These are phyloP conservation scores for Aspergillus saccharolyticus DNA, from an alignment of 495 filamentous ascomycete genomes.

Conservation along the genomic window DNA sequence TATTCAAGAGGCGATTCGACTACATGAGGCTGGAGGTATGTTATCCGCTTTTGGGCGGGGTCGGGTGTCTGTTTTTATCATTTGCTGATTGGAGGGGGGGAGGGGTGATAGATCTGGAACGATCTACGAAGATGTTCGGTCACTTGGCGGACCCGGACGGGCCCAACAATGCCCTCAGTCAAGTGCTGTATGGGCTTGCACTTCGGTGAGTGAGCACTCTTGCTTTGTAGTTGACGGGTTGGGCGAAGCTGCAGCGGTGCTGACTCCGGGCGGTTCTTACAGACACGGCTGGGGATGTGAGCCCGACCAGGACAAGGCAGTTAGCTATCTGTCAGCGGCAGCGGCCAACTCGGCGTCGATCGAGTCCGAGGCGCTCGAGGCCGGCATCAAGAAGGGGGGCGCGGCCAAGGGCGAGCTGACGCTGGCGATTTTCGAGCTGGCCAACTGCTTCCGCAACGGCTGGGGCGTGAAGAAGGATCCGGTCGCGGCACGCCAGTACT, in stretches of 20 bases:
- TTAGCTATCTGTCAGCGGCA: conserved; percentile 79
- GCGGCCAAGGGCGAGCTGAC: conserved; percentile 94
- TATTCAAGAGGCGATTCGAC: conserved; percentile 92
- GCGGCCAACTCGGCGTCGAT: conserved; percentile 87
- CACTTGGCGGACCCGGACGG: conserved; percentile 79
- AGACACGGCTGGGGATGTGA: conserved; percentile 93
- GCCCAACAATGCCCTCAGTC: conserved; percentile 85
- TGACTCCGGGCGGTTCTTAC: conserved; percentile 1
- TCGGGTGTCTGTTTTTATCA: neutral
- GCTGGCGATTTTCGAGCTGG: conserved; percentile 91
- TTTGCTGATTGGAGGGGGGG: neutral
- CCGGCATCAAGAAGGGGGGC: conserved; percentile 88
- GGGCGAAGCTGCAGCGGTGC: too few species aligned
- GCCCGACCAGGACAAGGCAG: conserved; percentile 63
- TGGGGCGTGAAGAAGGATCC: conserved; percentile 92
- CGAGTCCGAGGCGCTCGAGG: conserved; percentile 74
- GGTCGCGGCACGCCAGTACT: conserved; percentile 86
- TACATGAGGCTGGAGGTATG: conserved; percentile 79
- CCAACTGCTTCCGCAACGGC: conserved; percentile 92
- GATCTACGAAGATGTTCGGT: conserved; percentile 81
- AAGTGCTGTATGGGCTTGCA: conserved; percentile 94
- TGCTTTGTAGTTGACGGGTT: conserved; percentile 2
- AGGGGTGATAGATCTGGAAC: conserved; percentile 46
- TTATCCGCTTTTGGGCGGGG: neutral
- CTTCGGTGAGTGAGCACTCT: conserved; percentile 58